Percentiles rank a stretch among this genome's conserved stretches.
Evolutionary conservation across 192 early-diverging fungal species (phyloP).

Genomic region (Backusella westeae): DNA sequence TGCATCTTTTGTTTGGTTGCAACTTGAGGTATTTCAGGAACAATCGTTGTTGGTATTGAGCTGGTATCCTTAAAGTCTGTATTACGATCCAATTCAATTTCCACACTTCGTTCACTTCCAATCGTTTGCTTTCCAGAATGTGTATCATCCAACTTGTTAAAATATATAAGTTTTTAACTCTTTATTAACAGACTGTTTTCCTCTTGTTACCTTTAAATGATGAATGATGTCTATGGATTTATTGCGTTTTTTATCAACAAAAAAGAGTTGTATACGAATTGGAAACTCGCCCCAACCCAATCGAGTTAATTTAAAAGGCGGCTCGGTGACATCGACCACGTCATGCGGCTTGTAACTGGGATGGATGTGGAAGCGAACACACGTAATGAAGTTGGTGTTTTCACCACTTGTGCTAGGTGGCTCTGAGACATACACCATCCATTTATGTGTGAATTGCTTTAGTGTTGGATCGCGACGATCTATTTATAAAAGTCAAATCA

Average conservation of each 20-base stretch:
- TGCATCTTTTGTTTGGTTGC: constrained; percentile 19
- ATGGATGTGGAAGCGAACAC: constrained; percentile 86
- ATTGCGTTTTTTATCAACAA: constrained; percentile 73
- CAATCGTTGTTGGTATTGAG: not conserved
- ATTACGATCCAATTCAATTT: constrained; percentile 83
- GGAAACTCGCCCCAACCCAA: constrained; percentile 96
- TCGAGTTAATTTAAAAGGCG: constrained; percentile 84
- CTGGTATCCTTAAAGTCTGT: constrained; percentile 55
- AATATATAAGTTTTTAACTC: not conserved
- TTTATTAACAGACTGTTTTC: not conserved
- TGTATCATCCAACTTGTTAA: constrained; percentile 63
- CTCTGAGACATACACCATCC: constrained; percentile 89
- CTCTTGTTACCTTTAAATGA: constrained; percentile 58
- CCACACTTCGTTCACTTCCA: constrained; percentile 74
- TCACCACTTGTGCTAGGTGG: constrained; percentile 42
- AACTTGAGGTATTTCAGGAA: not conserved
- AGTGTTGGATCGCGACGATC: constrained; percentile 55
- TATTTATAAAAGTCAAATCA: not conserved
- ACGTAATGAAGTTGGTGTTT: constrained; percentile 66
- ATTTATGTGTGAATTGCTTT: constrained; percentile 72
- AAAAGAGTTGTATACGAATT: constrained; percentile 76
- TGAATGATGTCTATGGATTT: constrained; percentile 86
- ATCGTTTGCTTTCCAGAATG: constrained; percentile 65
- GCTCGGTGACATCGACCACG: constrained; percentile 75
- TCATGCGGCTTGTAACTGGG: constrained; percentile 87